Conservation (phyloP, 345 rosid genomes). For the Populus alba region DNA sequence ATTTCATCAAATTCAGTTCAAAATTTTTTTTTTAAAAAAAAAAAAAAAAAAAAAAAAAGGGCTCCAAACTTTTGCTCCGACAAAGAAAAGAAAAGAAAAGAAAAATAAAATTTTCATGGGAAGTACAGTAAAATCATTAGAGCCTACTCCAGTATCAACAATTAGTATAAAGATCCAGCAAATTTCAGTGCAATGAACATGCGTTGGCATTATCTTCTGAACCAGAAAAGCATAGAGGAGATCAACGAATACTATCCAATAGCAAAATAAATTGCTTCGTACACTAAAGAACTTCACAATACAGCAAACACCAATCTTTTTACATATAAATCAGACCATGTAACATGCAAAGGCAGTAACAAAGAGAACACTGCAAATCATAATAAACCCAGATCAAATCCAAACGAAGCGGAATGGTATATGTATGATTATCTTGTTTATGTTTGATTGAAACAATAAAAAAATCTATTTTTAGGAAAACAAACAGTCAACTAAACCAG, state of each 20-base stretch:
- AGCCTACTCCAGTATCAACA: neutral
- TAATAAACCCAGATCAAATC: constrained; percentile 26
- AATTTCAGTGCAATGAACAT: neutral
- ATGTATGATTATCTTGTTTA: no score
- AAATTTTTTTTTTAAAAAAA: neutral
- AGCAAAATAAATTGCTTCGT: neutral
- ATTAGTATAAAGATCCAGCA: neutral
- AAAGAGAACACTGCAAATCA: neutral
- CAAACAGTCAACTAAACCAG: no score
- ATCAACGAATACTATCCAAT: neutral
- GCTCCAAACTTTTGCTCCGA: neutral
- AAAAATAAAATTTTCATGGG: neutral
- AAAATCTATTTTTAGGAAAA: neutral
- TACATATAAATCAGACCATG: constrained; percentile 17
- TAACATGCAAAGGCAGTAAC: constrained; percentile 7
- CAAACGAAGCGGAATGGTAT: neutral
- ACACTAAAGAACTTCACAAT: neutral
- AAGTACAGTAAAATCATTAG: neutral
- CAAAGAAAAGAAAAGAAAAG: neutral
- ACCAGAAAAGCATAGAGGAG: neutral
- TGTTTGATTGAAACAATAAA: neutral
- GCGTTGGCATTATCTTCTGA: neutral
- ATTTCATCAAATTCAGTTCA: neutral
- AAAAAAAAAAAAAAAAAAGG: neutral
- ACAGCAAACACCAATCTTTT: neutral